Evolutionary conservation across 331 rosid genomes (phyloP).

Genomic region (Quercus phellos): DNA sequence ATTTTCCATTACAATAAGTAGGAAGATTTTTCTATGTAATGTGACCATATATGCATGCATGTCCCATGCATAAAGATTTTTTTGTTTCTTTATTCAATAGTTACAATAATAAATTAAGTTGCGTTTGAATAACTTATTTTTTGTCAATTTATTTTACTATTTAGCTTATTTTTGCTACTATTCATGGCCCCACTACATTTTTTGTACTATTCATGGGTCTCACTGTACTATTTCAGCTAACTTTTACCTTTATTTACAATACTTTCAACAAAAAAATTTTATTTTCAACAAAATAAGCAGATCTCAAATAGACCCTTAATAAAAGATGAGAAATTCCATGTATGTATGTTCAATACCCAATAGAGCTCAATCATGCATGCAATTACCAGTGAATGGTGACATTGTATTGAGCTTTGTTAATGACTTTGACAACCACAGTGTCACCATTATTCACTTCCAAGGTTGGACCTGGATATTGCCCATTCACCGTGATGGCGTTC

Average conservation of each 20-base stretch:
- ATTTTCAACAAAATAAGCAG: fast-evolving
- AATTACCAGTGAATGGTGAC: slow-evolving; percentile 72
- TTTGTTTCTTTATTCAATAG: no score
- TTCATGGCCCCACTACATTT: fast-evolving
- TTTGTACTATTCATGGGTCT: fast-evolving
- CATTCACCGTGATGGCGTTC: slow-evolving; percentile 59
- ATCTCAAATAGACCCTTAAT: fast-evolving
- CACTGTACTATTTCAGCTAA: no score
- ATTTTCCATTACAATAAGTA: no score
- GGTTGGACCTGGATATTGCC: slow-evolving; percentile 81
- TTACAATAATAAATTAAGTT: no score
- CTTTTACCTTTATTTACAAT: no score
- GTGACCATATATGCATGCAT: slow-evolving; percentile 1
- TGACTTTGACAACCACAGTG: slow-evolving; percentile 62
- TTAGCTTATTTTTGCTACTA: no score
- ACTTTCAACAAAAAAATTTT: fast-evolving
- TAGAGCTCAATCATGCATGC: not conserved
- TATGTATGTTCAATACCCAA: no score
- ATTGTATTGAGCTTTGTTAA: slow-evolving; percentile 71
- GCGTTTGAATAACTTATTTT: no score
- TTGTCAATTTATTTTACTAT: no score
- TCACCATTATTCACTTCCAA: slow-evolving; percentile 76
- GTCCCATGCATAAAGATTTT: slow-evolving; percentile 1
- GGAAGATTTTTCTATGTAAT: not conserved
- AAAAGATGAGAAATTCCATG: no score